Percentiles rank a stretch among this genome's conserved stretches.
Evolutionary conservation across 768 basidiomycete species (phyloP).

Genomic region (Amanita rimosa): DNA sequence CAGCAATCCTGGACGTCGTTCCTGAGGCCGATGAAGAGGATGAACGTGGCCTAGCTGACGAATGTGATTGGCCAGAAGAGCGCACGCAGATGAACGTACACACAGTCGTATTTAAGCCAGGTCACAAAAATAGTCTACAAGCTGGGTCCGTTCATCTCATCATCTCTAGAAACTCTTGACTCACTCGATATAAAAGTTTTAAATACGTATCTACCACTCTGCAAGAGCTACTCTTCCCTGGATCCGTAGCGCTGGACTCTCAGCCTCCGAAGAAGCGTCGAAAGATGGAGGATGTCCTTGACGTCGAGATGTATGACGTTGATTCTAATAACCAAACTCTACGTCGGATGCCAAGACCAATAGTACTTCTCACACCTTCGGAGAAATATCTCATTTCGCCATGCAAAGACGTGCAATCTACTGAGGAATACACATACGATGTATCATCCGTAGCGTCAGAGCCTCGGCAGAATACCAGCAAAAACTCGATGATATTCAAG

Average conservation of each 20-base stretch:
- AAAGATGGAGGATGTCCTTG: slow-evolving; percentile 7
- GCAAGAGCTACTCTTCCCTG: slow-evolving; percentile 33
- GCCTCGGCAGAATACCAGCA: not conserved
- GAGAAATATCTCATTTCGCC: slow-evolving; percentile 1
- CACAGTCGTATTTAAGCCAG: slow-evolving; percentile 38
- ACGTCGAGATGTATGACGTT: slow-evolving; percentile 2
- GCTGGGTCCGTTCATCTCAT: slow-evolving; percentile 28
- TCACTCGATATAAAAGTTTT: slow-evolving; percentile 23
- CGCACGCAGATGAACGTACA: slow-evolving; percentile 33
- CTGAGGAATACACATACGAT: not conserved
- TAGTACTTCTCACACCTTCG: not conserved
- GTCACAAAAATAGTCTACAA: slow-evolving; percentile 23
- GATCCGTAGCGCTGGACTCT: slow-evolving; percentile 8
- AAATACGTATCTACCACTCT: slow-evolving; percentile 39
- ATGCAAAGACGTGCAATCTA: not conserved
- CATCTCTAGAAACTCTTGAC: not conserved
- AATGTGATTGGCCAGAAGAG: slow-evolving; percentile 10
- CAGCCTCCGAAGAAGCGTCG: slow-evolving; percentile 26
- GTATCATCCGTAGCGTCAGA: not conserved
- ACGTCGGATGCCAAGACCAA: not conserved
- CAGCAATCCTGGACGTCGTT: slow-evolving; percentile 28
- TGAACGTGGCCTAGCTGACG: slow-evolving; percentile 5
- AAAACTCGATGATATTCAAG: not conserved
- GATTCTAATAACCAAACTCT: not conserved
- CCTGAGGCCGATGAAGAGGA: slow-evolving; percentile 22